phyloP scores from a whole-genome alignment of 129 eudicot species.

The Pseudognaphalium luteoalbum region DNA sequence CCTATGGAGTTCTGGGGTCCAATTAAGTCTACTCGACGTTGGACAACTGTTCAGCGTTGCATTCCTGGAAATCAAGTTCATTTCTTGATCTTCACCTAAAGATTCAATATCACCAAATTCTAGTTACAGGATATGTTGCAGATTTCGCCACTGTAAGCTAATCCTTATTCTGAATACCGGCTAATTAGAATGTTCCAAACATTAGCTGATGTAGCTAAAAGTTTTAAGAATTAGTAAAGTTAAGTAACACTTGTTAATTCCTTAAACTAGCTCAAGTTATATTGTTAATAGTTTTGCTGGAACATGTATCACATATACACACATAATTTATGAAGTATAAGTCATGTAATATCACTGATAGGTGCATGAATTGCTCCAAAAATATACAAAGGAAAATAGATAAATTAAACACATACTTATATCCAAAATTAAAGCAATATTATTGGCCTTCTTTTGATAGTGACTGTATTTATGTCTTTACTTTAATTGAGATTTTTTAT shows the following conservation, averaged over 20 bases:
- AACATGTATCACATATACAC: neutral
- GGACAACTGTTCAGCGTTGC: neutral
- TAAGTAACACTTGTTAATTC: conserved; percentile 3
- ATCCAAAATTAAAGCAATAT: too few relatives aligned
- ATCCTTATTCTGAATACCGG: neutral
- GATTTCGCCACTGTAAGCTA: neutral
- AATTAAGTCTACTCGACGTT: conserved; percentile 14
- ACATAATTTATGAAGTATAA: neutral
- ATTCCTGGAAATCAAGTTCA: conserved; percentile 4
- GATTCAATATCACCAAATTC: neutral
- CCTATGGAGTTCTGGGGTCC: conserved; percentile 23
- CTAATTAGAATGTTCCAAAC: neutral
- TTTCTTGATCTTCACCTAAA: conserved; percentile 2
- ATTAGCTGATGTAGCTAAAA: neutral
- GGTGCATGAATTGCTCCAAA: neutral
- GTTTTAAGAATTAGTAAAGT: neutral
- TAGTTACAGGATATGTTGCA: neutral
- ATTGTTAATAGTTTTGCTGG: neutral
- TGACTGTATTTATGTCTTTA: too few relatives aligned
- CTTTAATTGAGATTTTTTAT: too few relatives aligned
- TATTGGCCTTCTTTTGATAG: too few relatives aligned
- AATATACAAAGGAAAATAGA: too few relatives aligned
- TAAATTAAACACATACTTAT: too few relatives aligned
- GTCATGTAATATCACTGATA: too few relatives aligned
- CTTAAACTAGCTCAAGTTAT: neutral